A percentile compares a stretch with the other conserved stretches of the same genome.
Conservation (phyloP, 768 basidiomycete species). For the Pleurotus giganteus region DNA sequence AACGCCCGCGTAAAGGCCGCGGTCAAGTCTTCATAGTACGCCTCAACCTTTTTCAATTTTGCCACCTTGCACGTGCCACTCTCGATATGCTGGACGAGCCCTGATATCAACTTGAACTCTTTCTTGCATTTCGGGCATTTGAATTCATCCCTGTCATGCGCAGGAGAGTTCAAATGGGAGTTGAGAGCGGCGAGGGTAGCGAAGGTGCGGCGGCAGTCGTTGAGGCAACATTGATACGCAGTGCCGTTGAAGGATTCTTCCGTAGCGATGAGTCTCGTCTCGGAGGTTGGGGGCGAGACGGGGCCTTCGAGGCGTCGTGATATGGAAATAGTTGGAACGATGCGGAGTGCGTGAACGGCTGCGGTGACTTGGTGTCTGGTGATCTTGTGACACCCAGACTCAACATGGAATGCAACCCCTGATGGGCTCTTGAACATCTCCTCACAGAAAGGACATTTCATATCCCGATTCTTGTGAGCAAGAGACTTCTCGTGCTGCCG, state of each 20-base stretch:
- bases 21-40: slow-evolving; percentile 25
- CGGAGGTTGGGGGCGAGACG: slow-evolving; percentile 11
- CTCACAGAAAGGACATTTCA: slow-evolving; percentile 32
- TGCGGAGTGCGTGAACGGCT: slow-evolving; percentile 27
- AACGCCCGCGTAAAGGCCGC: no score
- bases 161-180: slow-evolving; percentile 32
- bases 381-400: slow-evolving; percentile 36
- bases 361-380: slow-evolving; percentile 36
- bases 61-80: slow-evolving; percentile 36
- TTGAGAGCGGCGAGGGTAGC: slow-evolving; percentile 27
- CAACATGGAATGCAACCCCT: slow-evolving; percentile 37
- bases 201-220: slow-evolving; percentile 31
- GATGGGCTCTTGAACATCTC: slow-evolving; percentile 32
- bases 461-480: slow-evolving; percentile 21
- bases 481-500: slow-evolving; percentile 25
- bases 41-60: slow-evolving; percentile 25
- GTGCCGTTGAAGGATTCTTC: slow-evolving; percentile 36
- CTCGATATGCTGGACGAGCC: slow-evolving; percentile 43
- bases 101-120: slow-evolving; percentile 35
- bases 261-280: slow-evolving; percentile 26
- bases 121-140: slow-evolving; percentile 39
- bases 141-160: slow-evolving; percentile 39
- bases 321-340: slow-evolving; percentile 34
- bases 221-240: slow-evolving; percentile 39
- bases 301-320: slow-evolving; percentile 24